phyloP scores from a whole-genome alignment of 768 basidiomycete genomes.

The Lactarius indigo region DNA sequence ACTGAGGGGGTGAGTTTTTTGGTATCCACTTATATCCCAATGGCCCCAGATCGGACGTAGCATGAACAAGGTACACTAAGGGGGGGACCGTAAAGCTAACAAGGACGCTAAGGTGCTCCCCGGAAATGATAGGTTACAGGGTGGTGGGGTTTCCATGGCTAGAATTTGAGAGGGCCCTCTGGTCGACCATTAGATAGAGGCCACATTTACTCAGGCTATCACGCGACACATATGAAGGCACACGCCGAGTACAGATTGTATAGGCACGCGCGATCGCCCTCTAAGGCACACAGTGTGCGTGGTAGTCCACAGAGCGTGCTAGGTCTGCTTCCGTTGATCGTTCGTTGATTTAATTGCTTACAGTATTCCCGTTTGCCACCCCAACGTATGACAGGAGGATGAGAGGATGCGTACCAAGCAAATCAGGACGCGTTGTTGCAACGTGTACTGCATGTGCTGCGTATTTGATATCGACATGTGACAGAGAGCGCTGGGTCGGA shows the following conservation, averaged over 20 bases:
- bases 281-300: neutral
- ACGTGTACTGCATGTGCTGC: neutral
- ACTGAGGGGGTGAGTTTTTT: neutral
- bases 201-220: neutral
- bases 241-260: no score
- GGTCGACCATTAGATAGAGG: no score
- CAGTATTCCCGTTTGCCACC: no score
- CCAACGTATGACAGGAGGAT: no score
- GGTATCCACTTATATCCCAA: no score
- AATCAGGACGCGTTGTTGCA: neutral
- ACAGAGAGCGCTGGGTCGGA: neutral
- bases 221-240: neutral
- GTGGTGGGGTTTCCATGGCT: neutral
- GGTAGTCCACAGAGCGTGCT: neutral
- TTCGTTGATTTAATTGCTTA: no score
- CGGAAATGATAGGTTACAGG: no score
- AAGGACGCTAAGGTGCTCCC: no score
- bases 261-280: neutral
- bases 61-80: no score
- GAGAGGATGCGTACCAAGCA: neutral
- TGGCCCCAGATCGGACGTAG: no score
- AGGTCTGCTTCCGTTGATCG: no score
- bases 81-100: no score
- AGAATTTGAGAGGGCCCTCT: neutral
- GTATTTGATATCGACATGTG: neutral